Conservation (phyloP, 73 alveolate species). For the Urostyla sp. region DNA sequence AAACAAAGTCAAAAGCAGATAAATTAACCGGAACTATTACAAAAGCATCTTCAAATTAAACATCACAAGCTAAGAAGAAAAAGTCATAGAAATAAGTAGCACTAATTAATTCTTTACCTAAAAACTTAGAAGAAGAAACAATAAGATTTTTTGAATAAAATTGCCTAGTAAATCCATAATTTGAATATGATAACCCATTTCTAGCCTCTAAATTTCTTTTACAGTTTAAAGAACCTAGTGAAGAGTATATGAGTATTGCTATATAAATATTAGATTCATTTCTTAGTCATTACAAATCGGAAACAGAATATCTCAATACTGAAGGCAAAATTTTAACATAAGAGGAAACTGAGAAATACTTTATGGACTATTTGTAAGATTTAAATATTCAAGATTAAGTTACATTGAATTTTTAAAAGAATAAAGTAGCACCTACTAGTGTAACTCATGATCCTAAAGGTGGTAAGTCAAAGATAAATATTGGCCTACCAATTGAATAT, state of each 20-base stretch:
- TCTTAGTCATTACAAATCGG: conserved; percentile 26
- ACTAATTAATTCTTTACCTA: conserved; percentile 41
- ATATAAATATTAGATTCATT: conserved; percentile 53
- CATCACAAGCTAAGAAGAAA: conserved; percentile 27
- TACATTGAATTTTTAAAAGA: conserved; percentile 36
- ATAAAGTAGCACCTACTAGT: conserved; percentile 65
- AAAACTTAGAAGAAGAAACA: conserved; percentile 45
- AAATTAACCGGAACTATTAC: neutral
- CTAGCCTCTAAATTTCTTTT: conserved; percentile 32
- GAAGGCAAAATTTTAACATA: conserved; percentile 34
- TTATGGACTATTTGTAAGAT: conserved; percentile 54
- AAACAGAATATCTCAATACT: neutral
- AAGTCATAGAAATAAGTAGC: conserved; percentile 12
- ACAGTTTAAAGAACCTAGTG: conserved; percentile 43
- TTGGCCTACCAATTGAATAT: conserved; percentile 74
- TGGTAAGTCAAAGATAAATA: conserved; percentile 53
- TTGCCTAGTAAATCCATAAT: conserved; percentile 50
- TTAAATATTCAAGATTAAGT: conserved; percentile 45
- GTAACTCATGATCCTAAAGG: conserved; percentile 61
- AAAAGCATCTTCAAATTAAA: conserved; percentile 16
- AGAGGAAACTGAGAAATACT: conserved; percentile 62
- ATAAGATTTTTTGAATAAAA: conserved; percentile 30
- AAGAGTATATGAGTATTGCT: conserved; percentile 49
- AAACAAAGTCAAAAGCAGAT: conserved; percentile 25
- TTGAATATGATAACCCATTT: conserved; percentile 53